A percentile compares a stretch with the other conserved stretches of the same genome.
Evolutionary conservation across 202 grass and related monocot genomes (phyloP).

Genomic region (Cymbopogon flexuosus): DNA sequence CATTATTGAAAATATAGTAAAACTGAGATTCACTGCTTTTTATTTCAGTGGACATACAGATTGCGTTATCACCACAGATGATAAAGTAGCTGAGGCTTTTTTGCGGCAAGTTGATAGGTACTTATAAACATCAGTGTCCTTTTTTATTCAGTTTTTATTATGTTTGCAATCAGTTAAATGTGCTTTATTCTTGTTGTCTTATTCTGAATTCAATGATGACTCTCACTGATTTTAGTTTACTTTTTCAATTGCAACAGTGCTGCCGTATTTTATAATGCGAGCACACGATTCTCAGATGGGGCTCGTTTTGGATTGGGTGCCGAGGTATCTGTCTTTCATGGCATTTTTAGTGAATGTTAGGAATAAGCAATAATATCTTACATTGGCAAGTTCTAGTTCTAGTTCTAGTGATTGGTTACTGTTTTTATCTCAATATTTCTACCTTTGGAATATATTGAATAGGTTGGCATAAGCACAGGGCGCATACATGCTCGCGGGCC

Average conservation of each 20-base stretch:
- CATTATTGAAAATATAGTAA: not conserved
- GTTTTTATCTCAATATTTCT: not conserved
- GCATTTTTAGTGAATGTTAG: not conserved
- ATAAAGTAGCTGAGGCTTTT: conserved; percentile 64
- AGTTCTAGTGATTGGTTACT: not conserved
- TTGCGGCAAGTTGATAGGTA: conserved; percentile 87
- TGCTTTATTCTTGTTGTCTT: conserved; percentile 7
- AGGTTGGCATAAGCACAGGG: conserved; percentile 96
- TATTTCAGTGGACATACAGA: conserved; percentile 88
- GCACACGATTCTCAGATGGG: conserved; percentile 88
- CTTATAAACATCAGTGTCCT: not conserved
- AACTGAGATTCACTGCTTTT: conserved; percentile 7
- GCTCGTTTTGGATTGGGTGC: conserved; percentile 96
- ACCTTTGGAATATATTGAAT: conserved; percentile 37
- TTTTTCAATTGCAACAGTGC: conserved; percentile 48
- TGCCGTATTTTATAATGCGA: conserved; percentile 89
- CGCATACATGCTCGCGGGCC: conserved; percentile 98
- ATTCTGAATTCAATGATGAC: conserved; percentile 7
- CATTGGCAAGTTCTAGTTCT: not conserved
- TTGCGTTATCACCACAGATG: conserved; percentile 70
- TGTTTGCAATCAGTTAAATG: not conserved
- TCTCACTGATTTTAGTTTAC: conserved; percentile 26
- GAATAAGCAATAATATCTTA: not conserved
- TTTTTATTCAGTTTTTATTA: not conserved
- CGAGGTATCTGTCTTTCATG: conserved; percentile 53